Percentiles rank a stretch among this genome's conserved stretches.
Evolutionary conservation across 257 asterid genomes (phyloP).

Genomic region (Solanum commersonii): DNA sequence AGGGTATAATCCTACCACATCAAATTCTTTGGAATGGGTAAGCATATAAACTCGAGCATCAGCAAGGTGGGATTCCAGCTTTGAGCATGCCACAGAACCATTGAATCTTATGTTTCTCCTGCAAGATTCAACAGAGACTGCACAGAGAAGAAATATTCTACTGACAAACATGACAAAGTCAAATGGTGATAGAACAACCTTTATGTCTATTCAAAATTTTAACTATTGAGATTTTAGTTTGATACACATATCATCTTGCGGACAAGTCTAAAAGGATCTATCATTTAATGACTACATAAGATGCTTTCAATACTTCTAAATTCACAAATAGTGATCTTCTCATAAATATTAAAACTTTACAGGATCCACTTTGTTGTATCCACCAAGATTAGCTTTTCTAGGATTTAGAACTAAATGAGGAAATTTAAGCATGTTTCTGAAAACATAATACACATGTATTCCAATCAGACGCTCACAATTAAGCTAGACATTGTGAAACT

Average conservation of each 20-base stretch:
- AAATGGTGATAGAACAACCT: background rate
- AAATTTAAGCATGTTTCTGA: background rate
- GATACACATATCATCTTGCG: background rate
- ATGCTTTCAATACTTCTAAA: background rate
- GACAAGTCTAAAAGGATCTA: background rate
- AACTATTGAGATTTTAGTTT: background rate
- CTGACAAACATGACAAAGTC: background rate
- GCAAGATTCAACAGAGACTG: slow-evolving; percentile 92
- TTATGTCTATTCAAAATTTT: background rate
- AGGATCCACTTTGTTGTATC: background rate
- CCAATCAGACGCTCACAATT: background rate
- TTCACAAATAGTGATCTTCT: background rate
- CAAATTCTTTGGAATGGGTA: slow-evolving; percentile 92
- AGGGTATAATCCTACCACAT: slow-evolving; percentile 48
- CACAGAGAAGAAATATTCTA: slow-evolving; percentile 2
- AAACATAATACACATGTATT: background rate
- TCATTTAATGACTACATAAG: background rate
- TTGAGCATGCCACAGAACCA: slow-evolving; percentile 72
- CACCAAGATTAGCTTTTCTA: background rate
- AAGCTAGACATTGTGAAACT: background rate
- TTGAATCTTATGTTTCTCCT: slow-evolving; percentile 81
- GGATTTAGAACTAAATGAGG: background rate
- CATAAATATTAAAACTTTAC: background rate
- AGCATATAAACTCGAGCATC: slow-evolving; percentile 97
- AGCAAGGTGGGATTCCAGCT: slow-evolving; percentile 81